Base-by-base conservation (phyloP, 2,329 filamentous ascomycete genomes). In the Ampelomyces quisqualis region DNA sequence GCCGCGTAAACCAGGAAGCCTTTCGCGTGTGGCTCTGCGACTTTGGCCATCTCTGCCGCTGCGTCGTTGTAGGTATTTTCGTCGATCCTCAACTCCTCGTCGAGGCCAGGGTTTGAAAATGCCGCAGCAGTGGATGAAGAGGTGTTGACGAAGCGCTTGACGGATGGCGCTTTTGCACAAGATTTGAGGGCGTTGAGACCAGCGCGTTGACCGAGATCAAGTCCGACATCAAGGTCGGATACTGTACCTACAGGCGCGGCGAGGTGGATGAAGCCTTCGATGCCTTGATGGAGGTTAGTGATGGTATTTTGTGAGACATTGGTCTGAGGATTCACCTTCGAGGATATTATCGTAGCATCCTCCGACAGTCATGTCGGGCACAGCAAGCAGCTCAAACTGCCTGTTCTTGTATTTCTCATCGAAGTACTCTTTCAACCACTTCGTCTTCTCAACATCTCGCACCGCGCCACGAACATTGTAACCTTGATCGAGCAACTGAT, bases 91-190 rank as follows among this genome's bases (percentile, higher is more conserved):
- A 70, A 62, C 14, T 44, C 23, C 6, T 29, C 7, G 4, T 64
- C 53, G 26, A 68, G 58, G 31, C 68, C 56, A 0, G 65, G 60
- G 10, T 53, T 60, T 1, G 72, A 65, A 9, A 62, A 56, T 1
- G 65, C 58, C 0, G 54, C 53, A 2, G 72, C 67, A 22, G 58
- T 49, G 6, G 69, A 72, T 0, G 70, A 73, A 0, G 70, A 74
- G 1, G 72, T 76, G 43, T 65, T 66, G 8, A 76, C 71, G 19
- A 75, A 65, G 4, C 71, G 58, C 39, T 70, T 72, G 13, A 78
- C 52, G 0, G 62, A 67, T 0, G 70, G 57, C 9, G 72, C 65
- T 23, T 68, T 69, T 1, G 63, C 55, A 0, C 72, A 71, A 2
- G 74, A 67, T 1, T 66, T 58, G 1, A 77, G 61, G 3, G 73